phyloP scores from a whole-genome alignment of 1,284 basidiomycete species.

The Meira miltonrushii region DNA sequence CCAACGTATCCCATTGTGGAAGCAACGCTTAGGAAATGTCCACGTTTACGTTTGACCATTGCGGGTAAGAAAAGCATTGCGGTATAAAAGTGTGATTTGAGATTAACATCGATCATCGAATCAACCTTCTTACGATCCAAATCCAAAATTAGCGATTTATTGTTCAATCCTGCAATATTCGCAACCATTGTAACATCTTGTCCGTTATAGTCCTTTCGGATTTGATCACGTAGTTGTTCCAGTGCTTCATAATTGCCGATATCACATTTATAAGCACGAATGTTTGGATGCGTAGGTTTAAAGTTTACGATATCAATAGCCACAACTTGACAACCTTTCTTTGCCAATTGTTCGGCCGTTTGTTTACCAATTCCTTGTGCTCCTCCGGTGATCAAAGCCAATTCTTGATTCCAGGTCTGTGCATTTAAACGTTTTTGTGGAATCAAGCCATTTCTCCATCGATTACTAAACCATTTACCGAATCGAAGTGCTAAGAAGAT shows the following conservation, averaged over 20 bases:
- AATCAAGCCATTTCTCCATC: constrained; percentile 16
- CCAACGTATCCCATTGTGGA: constrained; percentile 16
- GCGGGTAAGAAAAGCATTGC: constrained; percentile 17
- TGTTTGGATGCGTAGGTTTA: constrained; percentile 14
- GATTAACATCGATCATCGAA: constrained; percentile 15
- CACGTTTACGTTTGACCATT: constrained; percentile 17
- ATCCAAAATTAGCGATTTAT: constrained; percentile 14
- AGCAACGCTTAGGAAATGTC: constrained; percentile 13
- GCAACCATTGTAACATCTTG: constrained; percentile 14
- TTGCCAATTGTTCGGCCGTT: constrained; percentile 7
- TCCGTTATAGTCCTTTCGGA: constrained; percentile 6
- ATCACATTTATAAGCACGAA: constrained; percentile 16
- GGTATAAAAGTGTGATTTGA: constrained; percentile 17
- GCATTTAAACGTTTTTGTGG: constrained; percentile 7
- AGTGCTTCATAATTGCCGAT: constrained; percentile 13
- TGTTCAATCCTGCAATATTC: constrained; percentile 15
- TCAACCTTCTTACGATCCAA: constrained; percentile 5
- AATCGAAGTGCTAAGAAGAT: constrained; percentile 7
- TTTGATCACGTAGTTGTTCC: constrained; percentile 6
- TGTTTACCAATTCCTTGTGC: constrained; percentile 11
- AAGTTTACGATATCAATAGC: constrained; percentile 16
- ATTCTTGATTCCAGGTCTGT: constrained; percentile 11
- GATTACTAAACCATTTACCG: constrained; percentile 11
- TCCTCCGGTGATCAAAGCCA: constrained; percentile 15
- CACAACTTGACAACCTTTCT: constrained; percentile 16